Evolutionary conservation across 345 rosid genomes (phyloP), one percentile per base, ranked within the genome.

Genomic region (Crucihimalaya himalaica): DNA sequence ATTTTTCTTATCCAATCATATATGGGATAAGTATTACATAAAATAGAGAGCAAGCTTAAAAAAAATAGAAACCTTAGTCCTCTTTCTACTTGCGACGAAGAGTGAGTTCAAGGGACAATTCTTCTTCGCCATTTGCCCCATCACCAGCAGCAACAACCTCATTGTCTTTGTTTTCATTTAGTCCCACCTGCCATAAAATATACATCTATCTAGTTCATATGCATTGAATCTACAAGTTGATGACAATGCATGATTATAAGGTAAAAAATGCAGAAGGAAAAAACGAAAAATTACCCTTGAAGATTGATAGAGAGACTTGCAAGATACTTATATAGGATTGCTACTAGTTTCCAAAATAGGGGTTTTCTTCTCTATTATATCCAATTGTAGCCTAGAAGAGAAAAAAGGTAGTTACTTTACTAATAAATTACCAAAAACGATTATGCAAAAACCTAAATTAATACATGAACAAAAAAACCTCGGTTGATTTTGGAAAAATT

Each of bases 281-380:
- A 12, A 31, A 23, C 6, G 31, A 50, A 51, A 16, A 15, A 1
- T 18, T 63, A 61, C 60, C 9, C 42, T 27, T 50, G 60, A 27
- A 18, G 68, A 60, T 39, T 50, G 68, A 71, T 61, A 61, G 29
- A 50, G 28, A 60, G 42, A 61, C 13, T 50, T 37, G 51, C 58
- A 60, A 16, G 29, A 48, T 60, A 50, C 67, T 52, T 27, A 67
- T 29, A 23, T 16, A 48, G 28, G 45, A 45, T 29, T 57, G 45
- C 21, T 25, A 50, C 19, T 39, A 9, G 54, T 6, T 19, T 28
- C 63, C 21, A 28, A 32, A 71, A 37, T 8, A 23, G 12, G 2
- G 15, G 27, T 60, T 35, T 7, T 35, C 7, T 37, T 60, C 35
- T 71, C 29, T 18, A 4, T 6, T 4, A 4, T 25, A 58, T 45